Percentiles rank a stretch among this genome's conserved stretches.
phyloP scores from a whole-genome alignment of 2,329 filamentous ascomycete genomes.

The Mycogone perniciosa region DNA sequence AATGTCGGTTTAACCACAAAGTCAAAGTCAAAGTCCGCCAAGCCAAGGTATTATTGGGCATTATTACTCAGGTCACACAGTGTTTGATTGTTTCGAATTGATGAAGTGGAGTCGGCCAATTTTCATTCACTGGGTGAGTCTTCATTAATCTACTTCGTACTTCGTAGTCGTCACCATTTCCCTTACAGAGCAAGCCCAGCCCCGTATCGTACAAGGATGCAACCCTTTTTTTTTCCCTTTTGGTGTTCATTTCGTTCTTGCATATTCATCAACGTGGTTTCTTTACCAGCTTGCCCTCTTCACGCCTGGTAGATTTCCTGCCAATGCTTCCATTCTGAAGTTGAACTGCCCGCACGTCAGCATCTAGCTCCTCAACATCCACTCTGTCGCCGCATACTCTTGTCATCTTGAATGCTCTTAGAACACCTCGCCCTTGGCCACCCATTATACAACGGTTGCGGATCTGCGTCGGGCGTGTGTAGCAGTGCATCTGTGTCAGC shows the following conservation, averaged over 20 bases:
- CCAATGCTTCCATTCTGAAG: constrained; percentile 84
- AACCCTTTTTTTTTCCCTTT: constrained; percentile 2
- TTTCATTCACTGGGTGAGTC: no score
- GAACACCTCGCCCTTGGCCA: constrained; percentile 83
- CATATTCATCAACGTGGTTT: not conserved
- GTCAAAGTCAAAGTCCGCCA: no score
- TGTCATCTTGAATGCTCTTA: constrained; percentile 86
- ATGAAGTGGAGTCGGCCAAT: no score
- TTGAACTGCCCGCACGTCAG: constrained; percentile 60
- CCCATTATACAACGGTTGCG: constrained; percentile 88
- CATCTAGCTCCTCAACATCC: not conserved
- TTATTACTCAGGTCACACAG: no score
- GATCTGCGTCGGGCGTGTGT: constrained; percentile 89
- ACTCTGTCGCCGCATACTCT: constrained; percentile 49
- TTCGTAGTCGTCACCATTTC: no score
- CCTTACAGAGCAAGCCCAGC: no score
- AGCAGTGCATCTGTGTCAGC: constrained; percentile 90
- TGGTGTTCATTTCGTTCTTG: constrained; percentile 1
- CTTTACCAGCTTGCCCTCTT: constrained; percentile 92
- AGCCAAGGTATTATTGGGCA: no score
- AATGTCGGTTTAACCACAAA: no score
- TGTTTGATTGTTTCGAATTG: no score
- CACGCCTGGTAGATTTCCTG: constrained; percentile 81
- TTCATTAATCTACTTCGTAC: no score
- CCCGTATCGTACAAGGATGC: constrained; percentile 6